phyloP scores from a whole-genome alignment of 495 filamentous ascomycete genomes.

The Neurospora discreta region DNA sequence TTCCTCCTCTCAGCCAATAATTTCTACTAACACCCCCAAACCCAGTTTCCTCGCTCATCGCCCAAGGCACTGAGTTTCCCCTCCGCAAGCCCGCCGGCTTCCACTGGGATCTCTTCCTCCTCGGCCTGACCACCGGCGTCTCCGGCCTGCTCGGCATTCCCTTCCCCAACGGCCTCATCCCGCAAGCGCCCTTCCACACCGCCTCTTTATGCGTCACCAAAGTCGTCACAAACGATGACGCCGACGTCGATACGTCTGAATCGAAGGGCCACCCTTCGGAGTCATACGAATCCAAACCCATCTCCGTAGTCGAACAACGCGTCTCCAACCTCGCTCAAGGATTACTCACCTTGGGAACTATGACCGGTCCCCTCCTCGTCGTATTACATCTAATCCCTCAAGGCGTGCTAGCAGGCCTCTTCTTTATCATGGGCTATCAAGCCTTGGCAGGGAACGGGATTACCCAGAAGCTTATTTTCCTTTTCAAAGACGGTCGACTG shows the following conservation, averaged over 20 bases:
- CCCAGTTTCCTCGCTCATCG: constrained; percentile 71
- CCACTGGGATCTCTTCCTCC: constrained; percentile 91
- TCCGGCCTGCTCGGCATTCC: constrained; percentile 80
- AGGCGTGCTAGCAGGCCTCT: constrained; percentile 77
- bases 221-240: constrained; percentile 38
- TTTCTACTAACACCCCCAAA: constrained; percentile 1
- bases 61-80: constrained; percentile 87
- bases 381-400: constrained; percentile 82
- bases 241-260: constrained; percentile 37
- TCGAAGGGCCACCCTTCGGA: constrained; percentile 41
- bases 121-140: constrained; percentile 77
- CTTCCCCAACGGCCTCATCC: constrained; percentile 85
- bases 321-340: constrained; percentile 79
- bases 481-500: constrained; percentile 54
- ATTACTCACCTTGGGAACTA: constrained; percentile 73
- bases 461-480: constrained; percentile 67
- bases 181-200: constrained; percentile 91
- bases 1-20: neutral
- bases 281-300: constrained; percentile 41
- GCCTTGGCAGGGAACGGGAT: constrained; percentile 77
- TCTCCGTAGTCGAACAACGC: constrained; percentile 83
- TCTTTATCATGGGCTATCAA: constrained; percentile 89
- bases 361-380: constrained; percentile 73
- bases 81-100: constrained; percentile 87
- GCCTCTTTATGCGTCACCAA: constrained; percentile 66